Base-by-base conservation (phyloP, 208 protist genomes). In the Trypanosoma brucei region DNA sequence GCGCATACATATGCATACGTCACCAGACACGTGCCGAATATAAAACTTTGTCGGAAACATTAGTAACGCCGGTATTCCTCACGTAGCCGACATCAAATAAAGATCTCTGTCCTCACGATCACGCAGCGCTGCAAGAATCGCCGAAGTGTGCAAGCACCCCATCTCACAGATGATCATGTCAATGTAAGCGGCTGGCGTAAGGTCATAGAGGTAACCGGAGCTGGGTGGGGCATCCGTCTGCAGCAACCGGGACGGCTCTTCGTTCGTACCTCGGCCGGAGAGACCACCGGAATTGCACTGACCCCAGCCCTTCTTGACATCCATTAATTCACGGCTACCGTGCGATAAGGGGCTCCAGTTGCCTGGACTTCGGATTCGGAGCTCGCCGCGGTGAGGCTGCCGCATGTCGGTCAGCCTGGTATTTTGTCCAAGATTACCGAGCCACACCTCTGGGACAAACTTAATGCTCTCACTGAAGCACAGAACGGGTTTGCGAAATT, bases 401-500 rank as follows among this genome's bases (percentile, higher is more conserved):
- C 72, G 65, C 53, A 88, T 75, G 55, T 86, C 79, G 30, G 68
- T 63, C 11, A 88, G 61, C 54, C 84, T 87, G 58, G 98, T 95
- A 81, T 99, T 99, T 75, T 86, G 95, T 50, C 91, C 96, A 60
- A 99, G 84, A 31, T 90, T 94, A 49, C 98, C 97, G 1, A 98
- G 70, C 81, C 97, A 97, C 51, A 96, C 92, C 54, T 95, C 84
- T 34, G 97, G 86, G n/a, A 92, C 75, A 76, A 99, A 99, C 72
- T 99, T 99, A 84, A 98, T 99, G 39, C 95, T 98, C 71, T 99
- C 98, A 59, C 94, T 97, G 55, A 97, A 98, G 44, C 98, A 96
- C 40, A 99, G 81, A 34, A 99, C 95, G 14, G 97, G 97, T 56
- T 98, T 92, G 46, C 94, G 84, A 65, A 95, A 97, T 3, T 74